Evolutionary conservation across 75 land plant genomes (phyloP).

Genomic region (Pseudotsuga menziesii): DNA sequence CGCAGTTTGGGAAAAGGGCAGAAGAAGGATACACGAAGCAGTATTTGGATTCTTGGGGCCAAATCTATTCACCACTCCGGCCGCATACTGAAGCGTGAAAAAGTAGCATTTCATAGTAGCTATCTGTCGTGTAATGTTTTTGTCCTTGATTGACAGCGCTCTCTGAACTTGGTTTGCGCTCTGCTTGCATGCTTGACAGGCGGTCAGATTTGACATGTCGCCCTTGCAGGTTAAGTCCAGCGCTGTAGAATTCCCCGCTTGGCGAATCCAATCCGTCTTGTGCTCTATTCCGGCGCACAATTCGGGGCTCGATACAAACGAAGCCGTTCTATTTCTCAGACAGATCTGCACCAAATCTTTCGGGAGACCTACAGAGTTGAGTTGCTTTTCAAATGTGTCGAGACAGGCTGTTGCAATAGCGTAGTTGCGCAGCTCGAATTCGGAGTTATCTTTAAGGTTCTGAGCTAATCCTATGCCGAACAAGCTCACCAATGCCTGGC

Average conservation of each 20-base stretch:
- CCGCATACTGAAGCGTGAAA: conserved; percentile 25
- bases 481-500: conserved; percentile 14
- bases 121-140: not conserved
- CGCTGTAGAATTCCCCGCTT: conserved; percentile 2
- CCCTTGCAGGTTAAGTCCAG: conserved; percentile 25
- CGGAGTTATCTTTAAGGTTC: conserved; percentile 12
- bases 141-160: too few relatives aligned
- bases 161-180: not conserved
- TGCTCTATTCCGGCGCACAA: conserved; percentile 22
- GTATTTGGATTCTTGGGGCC: conserved; percentile 19
- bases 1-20: too few relatives aligned
- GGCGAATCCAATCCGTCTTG: conserved; percentile 6
- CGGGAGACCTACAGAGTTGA: not conserved
- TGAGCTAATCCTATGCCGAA: conserved; percentile 20
- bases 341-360: not conserved
- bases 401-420: conserved; percentile 21
- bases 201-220: conserved; percentile 6
- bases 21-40: conserved; percentile 19
- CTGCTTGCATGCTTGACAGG: conserved; percentile 18
- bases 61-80: conserved; percentile 18
- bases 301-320: conserved; percentile 10
- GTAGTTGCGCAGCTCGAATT: conserved; percentile 23
- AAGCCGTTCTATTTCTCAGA: not conserved
- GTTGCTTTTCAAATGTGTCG: conserved; percentile 1
- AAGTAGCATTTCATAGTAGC: conserved; percentile 10